phyloP scores from a whole-genome alignment of 257 asterid genomes.

The Primulina tabacum region DNA sequence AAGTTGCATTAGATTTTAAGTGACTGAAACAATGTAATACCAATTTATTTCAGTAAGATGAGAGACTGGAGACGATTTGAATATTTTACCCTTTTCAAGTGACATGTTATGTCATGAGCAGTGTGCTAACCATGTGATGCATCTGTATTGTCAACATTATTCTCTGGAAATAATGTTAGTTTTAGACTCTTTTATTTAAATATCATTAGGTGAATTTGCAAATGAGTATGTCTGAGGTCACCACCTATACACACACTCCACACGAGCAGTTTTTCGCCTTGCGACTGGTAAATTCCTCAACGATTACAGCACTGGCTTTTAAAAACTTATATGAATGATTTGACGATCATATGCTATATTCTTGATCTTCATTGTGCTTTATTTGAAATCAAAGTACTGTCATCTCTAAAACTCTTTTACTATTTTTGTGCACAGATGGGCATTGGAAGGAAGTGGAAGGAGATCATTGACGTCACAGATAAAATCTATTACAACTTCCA shows the following conservation, averaged over 20 bases:
- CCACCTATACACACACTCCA: neutral
- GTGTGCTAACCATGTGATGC: neutral
- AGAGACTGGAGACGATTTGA: no score
- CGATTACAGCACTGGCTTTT: neutral
- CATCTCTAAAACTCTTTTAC: no score
- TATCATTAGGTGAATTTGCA: neutral
- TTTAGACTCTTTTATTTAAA: neutral
- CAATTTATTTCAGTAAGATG: no score
- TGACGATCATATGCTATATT: neutral
- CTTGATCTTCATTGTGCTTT: neutral
- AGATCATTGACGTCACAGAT: slow-evolving; percentile 62
- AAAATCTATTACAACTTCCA: slow-evolving; percentile 66
- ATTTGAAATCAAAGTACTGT: no score
- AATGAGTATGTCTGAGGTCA: neutral
- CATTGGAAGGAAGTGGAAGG: slow-evolving; percentile 96
- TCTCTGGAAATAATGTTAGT: neutral
- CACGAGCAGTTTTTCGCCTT: neutral
- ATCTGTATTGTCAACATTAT: neutral
- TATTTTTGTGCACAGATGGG: slow-evolving; percentile 49
- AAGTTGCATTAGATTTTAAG: no score
- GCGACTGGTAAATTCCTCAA: neutral
- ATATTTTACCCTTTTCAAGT: no score
- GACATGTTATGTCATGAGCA: no score
- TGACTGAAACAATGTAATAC: no score
- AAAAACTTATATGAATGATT: neutral